Percentiles rank a stretch among this genome's conserved stretches.
Evolutionary conservation across 108 stramenopile species (phyloP).

Genomic region (Schizochytrium sp.): DNA sequence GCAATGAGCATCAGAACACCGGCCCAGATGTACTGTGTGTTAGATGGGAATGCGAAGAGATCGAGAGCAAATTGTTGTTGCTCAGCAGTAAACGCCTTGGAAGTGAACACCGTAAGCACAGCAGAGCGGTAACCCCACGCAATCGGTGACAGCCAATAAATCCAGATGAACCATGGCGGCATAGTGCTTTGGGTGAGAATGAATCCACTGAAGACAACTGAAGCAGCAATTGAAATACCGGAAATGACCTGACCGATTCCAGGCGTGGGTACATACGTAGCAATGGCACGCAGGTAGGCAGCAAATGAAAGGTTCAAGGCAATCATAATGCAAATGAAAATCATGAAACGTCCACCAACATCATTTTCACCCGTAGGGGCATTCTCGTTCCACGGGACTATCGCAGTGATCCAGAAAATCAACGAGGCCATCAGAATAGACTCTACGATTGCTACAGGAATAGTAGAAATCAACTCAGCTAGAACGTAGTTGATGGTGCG

Average conservation of each 20-base stretch:
- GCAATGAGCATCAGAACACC: conserved; percentile 14
- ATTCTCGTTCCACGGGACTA: not conserved
- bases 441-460: conserved; percentile 69
- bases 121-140: not conserved
- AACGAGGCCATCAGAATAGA: conserved; percentile 74
- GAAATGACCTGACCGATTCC: not conserved
- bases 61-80: conserved; percentile 39
- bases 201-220: not conserved
- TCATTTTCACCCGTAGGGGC: not conserved
- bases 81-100: not conserved
- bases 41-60: conserved; percentile 26
- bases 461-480: not conserved
- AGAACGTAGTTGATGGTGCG: conserved; percentile 65
- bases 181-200: conserved; percentile 3
- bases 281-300: not conserved
- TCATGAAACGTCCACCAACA: not conserved
- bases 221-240: not conserved
- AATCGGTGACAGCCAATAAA: conserved; percentile 4
- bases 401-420: conserved; percentile 74
- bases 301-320: conserved; percentile 47
- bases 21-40: conserved; percentile 43
- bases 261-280: not conserved
- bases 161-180: conserved; percentile 12
- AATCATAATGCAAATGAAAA: not conserved
- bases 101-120: too few species aligned